Percentiles rank a stretch among this genome's conserved stretches.
These are phyloP conservation scores for Phyllosticta paracitricarpa DNA, from an alignment of 2,329 filamentous ascomycete genomes.

Conservation along the genomic window DNA sequence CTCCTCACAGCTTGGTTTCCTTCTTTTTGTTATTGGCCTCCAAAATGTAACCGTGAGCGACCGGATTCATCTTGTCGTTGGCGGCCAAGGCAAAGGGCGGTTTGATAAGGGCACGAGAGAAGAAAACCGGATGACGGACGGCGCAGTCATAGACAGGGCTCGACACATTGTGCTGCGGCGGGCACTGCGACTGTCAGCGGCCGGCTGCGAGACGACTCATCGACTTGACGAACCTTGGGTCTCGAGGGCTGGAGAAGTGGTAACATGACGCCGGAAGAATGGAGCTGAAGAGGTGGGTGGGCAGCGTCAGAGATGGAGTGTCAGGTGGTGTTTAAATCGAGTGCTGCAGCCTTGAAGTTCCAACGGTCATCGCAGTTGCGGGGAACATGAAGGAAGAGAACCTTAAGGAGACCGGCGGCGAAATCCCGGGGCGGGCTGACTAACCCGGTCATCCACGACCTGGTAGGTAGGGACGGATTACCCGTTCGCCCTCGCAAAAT, in stretches of 20 bases:
- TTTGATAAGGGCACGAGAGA: constrained; percentile 53
- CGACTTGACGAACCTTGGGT: constrained; percentile 23
- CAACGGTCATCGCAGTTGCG: neutral
- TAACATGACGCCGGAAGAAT: constrained; percentile 21
- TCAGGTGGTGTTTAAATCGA: neutral
- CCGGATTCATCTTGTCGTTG: constrained; percentile 26
- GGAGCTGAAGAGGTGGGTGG: neutral
- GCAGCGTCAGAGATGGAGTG: neutral
- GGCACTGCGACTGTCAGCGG: neutral
- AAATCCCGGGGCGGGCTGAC: too few species aligned
- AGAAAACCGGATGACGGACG: constrained; percentile 64
- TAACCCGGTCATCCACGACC: too few species aligned
- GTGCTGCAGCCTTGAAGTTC: neutral
- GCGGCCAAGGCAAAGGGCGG: constrained; percentile 36
- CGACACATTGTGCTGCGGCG: neutral
- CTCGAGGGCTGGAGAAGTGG: constrained; percentile 30
- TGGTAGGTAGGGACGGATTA: too few species aligned
- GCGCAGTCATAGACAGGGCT: constrained; percentile 43
- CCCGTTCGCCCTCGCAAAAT: neutral
- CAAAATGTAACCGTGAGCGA: constrained; percentile 36
- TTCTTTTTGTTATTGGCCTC: neutral
- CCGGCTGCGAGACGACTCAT: neutral
- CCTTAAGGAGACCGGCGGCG: too few species aligned
- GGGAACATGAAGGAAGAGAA: neutral
- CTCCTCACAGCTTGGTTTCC: constrained; percentile 5